Percentiles rank a stretch among this genome's conserved stretches.
Conservation (phyloP, 257 asterid genomes). For the Orobanche coerulescens region DNA sequence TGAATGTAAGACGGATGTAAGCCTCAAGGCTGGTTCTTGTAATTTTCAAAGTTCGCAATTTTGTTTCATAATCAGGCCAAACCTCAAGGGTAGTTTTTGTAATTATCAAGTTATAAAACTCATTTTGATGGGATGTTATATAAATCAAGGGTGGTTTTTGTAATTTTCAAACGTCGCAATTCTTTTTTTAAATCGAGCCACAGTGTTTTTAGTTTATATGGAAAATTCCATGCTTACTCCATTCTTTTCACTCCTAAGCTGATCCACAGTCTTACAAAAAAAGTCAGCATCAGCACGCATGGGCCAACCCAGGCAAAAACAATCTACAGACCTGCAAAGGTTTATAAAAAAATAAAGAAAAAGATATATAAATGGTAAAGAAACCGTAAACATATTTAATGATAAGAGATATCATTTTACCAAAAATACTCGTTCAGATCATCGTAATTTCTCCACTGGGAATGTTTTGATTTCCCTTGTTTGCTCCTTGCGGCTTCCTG, state of each 20-base stretch:
- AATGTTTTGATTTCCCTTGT: conserved; percentile 81
- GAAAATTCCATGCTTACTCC: conserved; percentile 45
- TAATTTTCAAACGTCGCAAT: too few relatives aligned
- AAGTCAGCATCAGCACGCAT: conserved; percentile 99
- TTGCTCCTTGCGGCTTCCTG: conserved; percentile 94
- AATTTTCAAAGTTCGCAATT: too few relatives aligned
- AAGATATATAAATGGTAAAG: conserved; percentile 1
- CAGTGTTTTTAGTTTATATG: conserved; percentile 2
- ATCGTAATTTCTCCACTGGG: conserved; percentile 98
- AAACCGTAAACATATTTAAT: background rate
- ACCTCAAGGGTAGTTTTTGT: too few relatives aligned
- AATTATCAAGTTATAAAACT: too few relatives aligned
- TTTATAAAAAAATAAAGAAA: conserved; percentile 14
- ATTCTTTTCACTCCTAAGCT: conserved; percentile 45
- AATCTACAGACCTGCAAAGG: conserved; percentile 76
- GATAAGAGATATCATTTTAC: conserved; percentile 30
- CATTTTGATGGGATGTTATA: too few relatives aligned
- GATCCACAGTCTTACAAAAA: conserved; percentile 55
- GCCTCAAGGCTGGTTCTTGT: too few relatives aligned
- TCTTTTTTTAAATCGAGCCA: background rate
- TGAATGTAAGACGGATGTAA: too few relatives aligned
- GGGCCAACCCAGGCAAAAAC: conserved; percentile 98
- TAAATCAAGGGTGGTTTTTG: too few relatives aligned
- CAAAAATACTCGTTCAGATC: conserved; percentile 95
- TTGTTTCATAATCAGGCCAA: too few relatives aligned